Base-by-base conservation (phyloP, 2,329 filamentous ascomycete species). In the Cytospora mali region DNA sequence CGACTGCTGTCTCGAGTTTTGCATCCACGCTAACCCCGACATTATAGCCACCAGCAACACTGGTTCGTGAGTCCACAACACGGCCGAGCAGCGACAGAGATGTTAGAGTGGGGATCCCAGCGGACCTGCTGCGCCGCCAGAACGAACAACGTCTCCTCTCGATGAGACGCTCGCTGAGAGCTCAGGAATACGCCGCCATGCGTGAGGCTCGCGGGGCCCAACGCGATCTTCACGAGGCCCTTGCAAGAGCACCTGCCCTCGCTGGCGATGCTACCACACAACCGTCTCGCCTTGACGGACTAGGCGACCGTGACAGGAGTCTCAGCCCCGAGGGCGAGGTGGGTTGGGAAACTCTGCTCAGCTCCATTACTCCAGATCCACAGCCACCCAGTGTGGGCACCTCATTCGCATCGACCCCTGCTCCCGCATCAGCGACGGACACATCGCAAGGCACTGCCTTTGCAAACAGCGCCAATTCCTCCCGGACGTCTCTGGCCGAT, bases 281-380 rank as follows among this genome's bases (percentile, higher is more conserved):
- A 6, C 29, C 54, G 35, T 33, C 62, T 28, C 28, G 55, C 14
- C 53, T 65, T 14, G 58, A 96, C 74, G 92, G 92, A 4, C 83
- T 97, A 18, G 93, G 92, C 42, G 92, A 97, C 75, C 89, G 93
- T 63, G 86, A 92, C 66, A 87, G 92, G 68, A 96, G 92, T 74
- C 77, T 92, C n/a, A 93, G 89, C 71, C 88, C 89, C 0, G 88
- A 89, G 59, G 81, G 79, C 46, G 83, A 86, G 66, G 81, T 83
- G 55, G 80, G 81, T 1, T 97, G 93, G 93, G 89, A 94, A 64
- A 92, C 88, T 3, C 86, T 97, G 58, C 80, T 93, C 62, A 88
- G 84, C 7, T 96, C 91, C 0, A 84, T 97, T 65, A 88, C 90
- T 0, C 91, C 92, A 0, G 93, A 97, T 73, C 87, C 89, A 18